Conservation (phyloP, 2,329 filamentous ascomycete genomes). For the Ascochyta koolunga region DNA sequence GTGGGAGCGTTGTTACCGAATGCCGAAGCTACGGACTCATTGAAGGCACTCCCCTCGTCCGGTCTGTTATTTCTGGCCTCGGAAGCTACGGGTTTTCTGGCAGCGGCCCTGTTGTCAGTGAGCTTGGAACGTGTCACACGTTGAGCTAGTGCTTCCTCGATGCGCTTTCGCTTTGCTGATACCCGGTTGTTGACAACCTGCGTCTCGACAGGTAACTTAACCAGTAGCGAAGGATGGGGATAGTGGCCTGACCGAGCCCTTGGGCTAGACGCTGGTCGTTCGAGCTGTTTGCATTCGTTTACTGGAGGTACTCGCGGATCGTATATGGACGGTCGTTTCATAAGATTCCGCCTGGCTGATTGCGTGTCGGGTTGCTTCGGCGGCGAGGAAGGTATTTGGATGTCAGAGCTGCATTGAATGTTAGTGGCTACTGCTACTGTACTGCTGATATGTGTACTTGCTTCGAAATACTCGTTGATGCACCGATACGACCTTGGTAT, state of each 20-base stretch:
- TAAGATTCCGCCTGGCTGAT: constrained; percentile 26
- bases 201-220: neutral
- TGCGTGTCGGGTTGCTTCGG: constrained; percentile 5
- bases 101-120: neutral
- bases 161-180: neutral
- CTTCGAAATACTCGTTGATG: neutral
- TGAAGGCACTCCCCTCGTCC: neutral
- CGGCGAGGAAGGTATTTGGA: constrained; percentile 3
- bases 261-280: neutral
- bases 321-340: constrained; percentile 28
- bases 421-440: neutral
- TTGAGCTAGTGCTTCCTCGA: constrained; percentile 1
- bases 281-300: neutral
- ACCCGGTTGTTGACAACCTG: neutral
- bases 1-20: neutral
- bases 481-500: neutral
- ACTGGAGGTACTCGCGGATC: constrained; percentile 18
- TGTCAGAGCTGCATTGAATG: neutral
- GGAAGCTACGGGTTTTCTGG: neutral
- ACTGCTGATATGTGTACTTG: neutral
- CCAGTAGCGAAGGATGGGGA: neutral
- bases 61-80: neutral
- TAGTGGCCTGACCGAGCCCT: neutral
- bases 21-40: neutral
- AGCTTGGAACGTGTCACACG: constrained; percentile 7